A percentile compares a stretch with the other conserved stretches of the same genome.
Conservation (phyloP, 345 rosid species). For the Combretum micranthum region DNA sequence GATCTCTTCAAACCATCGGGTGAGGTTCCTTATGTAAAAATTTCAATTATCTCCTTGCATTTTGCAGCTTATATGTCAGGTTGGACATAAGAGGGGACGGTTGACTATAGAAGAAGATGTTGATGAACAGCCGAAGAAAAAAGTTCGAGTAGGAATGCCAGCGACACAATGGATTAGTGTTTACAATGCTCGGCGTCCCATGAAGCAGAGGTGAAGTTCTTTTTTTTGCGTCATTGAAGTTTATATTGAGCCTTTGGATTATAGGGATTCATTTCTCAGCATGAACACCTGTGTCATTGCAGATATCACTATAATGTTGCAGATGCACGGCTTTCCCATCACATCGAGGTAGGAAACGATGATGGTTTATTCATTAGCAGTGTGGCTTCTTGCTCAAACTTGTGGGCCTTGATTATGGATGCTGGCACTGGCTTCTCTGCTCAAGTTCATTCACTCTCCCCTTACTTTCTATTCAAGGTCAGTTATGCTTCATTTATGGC, state of each 20-base stretch:
- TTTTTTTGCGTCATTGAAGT: background rate
- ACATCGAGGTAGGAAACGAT: slow-evolving; percentile 81
- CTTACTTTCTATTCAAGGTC: slow-evolving; percentile 85
- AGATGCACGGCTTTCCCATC: slow-evolving; percentile 66
- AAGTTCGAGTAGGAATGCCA: slow-evolving; percentile 97
- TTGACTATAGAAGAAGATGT: slow-evolving; percentile 82
- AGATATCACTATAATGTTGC: slow-evolving; percentile 97
- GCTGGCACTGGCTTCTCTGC: slow-evolving; percentile 80
- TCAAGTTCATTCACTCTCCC: slow-evolving; percentile 84
- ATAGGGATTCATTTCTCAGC: slow-evolving; percentile 8
- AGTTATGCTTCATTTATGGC: background rate
- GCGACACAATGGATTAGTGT: slow-evolving; percentile 97
- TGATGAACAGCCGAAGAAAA: slow-evolving; percentile 90
- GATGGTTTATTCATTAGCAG: slow-evolving; percentile 89
- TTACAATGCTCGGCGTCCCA: slow-evolving; percentile 91
- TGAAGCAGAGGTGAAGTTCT: slow-evolving; percentile 75
- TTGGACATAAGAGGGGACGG: slow-evolving; percentile 95
- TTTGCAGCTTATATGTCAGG: slow-evolving; percentile 80
- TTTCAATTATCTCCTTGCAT: slow-evolving; percentile 10
- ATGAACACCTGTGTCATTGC: slow-evolving; percentile 13
- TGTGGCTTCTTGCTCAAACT: slow-evolving; percentile 81
- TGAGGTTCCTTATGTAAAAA: background rate
- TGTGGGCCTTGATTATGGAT: slow-evolving; percentile 98
- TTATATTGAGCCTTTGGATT: slow-evolving; percentile 7
- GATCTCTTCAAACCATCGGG: too few relatives aligned